Evolutionary conservation across 306 rosid genomes (phyloP).

Genomic region (Acacia melanoxylon): DNA sequence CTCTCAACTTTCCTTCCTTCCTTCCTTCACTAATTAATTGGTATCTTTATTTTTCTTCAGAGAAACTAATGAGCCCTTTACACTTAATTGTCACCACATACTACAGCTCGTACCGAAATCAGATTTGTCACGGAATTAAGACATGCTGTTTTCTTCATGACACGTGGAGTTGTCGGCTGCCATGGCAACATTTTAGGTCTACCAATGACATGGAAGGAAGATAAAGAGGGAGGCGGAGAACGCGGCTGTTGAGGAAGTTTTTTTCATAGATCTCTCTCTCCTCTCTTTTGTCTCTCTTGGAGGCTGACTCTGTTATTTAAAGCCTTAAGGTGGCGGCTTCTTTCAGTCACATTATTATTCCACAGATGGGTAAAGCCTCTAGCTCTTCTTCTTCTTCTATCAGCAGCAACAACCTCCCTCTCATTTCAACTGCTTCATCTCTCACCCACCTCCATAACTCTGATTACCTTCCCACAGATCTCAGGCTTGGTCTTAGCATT

Average conservation of each 20-base stretch:
- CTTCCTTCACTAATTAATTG: background rate
- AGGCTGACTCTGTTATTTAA: slow-evolving; percentile 26
- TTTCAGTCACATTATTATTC: slow-evolving; percentile 16
- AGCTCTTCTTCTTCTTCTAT: slow-evolving; percentile 53
- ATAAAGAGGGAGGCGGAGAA: slow-evolving; percentile 37
- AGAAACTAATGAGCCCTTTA: background rate
- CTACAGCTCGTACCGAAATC: background rate
- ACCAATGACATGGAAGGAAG: slow-evolving; percentile 40
- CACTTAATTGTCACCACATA: background rate
- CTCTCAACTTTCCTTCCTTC: background rate
- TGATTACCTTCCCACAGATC: slow-evolving; percentile 54
- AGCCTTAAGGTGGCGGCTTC: slow-evolving; percentile 53
- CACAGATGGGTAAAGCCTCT: slow-evolving; percentile 49
- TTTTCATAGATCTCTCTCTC: slow-evolving; percentile 10
- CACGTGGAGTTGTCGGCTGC: slow-evolving; percentile 64
- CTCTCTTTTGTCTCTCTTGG: background rate
- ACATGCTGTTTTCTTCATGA: slow-evolving; percentile 30
- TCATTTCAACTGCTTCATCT: slow-evolving; percentile 43
- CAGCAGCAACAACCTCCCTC: slow-evolving; percentile 32
- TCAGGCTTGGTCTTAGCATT: slow-evolving; percentile 62
- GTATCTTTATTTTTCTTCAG: too few relatives aligned
- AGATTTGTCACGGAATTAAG: background rate
- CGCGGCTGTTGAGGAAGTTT: slow-evolving; percentile 39
- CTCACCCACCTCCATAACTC: slow-evolving; percentile 32
- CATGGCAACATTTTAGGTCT: slow-evolving; percentile 44